phyloP scores from a whole-genome alignment of 805 yeast genomes.

The Cyberlindnera meyerae region DNA sequence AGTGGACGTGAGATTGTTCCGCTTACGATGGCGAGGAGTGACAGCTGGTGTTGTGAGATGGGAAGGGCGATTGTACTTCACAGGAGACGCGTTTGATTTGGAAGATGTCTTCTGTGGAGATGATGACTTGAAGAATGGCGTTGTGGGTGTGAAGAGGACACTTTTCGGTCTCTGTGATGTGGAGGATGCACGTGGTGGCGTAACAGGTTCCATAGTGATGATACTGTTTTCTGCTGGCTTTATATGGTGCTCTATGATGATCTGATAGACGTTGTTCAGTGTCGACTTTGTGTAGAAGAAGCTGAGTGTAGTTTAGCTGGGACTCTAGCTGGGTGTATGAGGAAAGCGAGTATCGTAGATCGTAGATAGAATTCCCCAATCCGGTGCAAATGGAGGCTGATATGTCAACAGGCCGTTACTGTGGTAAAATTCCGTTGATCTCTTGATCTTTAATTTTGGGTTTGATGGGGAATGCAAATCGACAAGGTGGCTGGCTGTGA shows the following conservation, averaged over 20 bases:
- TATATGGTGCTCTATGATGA: no score
- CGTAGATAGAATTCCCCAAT: no score
- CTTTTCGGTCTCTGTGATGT: conserved; percentile 11
- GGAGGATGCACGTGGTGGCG: conserved; percentile 20
- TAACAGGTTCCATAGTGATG: conserved; percentile 19
- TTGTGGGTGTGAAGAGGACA: conserved; percentile 18
- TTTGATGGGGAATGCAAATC: no score
- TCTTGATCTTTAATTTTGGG: no score
- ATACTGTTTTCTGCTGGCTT: neutral
- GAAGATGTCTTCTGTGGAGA: conserved; percentile 8
- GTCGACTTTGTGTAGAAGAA: no score
- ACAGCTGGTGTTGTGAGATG: conserved; percentile 20
- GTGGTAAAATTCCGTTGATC: neutral
- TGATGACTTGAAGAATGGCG: conserved; percentile 19
- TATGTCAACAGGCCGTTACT: neutral
- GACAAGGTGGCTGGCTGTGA: conserved; percentile 12
- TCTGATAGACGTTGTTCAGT: no score
- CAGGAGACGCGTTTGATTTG: conserved; percentile 9
- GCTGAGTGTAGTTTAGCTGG: no score
- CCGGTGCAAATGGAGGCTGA: no score
- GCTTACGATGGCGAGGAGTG: conserved; percentile 24
- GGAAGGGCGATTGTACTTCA: conserved; percentile 2
- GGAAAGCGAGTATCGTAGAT: no score
- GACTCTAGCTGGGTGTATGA: no score
- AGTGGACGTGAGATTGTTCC: conserved; percentile 13